These are phyloP conservation scores for Yarrowia osloensis DNA, from an alignment of 805 yeast genomes.

Conservation along the genomic window DNA sequence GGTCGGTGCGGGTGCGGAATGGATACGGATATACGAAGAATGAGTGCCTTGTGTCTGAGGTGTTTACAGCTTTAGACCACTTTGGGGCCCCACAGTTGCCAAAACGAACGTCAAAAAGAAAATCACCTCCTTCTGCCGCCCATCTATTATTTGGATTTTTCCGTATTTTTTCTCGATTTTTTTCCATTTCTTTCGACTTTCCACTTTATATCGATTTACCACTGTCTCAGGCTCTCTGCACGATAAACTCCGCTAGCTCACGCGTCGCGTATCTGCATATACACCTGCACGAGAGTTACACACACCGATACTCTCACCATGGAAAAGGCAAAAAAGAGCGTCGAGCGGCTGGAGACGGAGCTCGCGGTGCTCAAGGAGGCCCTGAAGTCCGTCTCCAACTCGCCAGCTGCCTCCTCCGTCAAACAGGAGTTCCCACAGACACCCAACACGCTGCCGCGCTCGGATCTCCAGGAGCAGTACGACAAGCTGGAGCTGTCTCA, in stretches of 20 bases:
- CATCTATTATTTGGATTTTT: too few relatives aligned
- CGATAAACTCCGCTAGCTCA: not conserved
- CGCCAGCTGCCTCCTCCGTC: not conserved
- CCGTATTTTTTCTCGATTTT: not conserved
- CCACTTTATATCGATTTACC: too few relatives aligned
- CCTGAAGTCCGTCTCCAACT: not conserved
- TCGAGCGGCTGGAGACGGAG: conserved; percentile 1
- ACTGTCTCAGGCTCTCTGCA: too few relatives aligned
- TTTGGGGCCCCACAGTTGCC: too few relatives aligned
- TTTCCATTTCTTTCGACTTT: not conserved
- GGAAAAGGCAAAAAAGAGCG: conserved; percentile 16
- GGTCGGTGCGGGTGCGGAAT: too few relatives aligned
- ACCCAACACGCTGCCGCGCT: not conserved
- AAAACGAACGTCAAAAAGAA: too few relatives aligned
- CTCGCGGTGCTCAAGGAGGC: not conserved
- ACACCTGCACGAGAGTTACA: not conserved
- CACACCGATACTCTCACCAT: not conserved
- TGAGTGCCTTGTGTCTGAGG: too few relatives aligned
- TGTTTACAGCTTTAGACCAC: too few relatives aligned
- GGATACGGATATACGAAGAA: too few relatives aligned
- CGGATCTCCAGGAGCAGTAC: conserved; percentile 14
- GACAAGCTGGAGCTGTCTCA: conserved; percentile 10
- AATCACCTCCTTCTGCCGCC: too few relatives aligned
- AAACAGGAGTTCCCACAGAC: conserved; percentile 19
- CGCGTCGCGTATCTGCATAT: conserved; percentile 5